phyloP scores from a whole-genome alignment of 208 protist genomes.

The Strigomonas galati region DNA sequence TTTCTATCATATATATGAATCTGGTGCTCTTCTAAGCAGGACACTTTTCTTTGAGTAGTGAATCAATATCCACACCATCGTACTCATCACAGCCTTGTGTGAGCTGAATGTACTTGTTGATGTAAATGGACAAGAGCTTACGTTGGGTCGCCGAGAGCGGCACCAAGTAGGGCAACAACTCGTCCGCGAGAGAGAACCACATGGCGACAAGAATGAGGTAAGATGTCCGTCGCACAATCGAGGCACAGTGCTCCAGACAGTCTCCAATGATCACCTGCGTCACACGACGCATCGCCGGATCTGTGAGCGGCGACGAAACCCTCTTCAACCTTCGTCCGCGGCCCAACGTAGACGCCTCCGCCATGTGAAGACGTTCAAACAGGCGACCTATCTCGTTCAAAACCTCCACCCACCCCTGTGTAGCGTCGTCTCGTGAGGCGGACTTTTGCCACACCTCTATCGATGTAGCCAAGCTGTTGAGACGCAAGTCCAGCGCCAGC shows the following conservation, averaged over 20 bases:
- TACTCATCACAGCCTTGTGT: too few relatives aligned
- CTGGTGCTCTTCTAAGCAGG: too few relatives aligned
- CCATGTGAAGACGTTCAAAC: conserved; percentile 20
- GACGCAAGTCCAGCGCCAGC: conserved; percentile 31
- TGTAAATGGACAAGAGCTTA: conserved; percentile 54
- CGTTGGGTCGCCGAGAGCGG: conserved; percentile 39
- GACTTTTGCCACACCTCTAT: conserved; percentile 49
- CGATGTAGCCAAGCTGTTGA: conserved; percentile 39
- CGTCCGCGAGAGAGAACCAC: conserved; percentile 36
- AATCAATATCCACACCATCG: too few relatives aligned
- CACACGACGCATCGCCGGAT: neutral
- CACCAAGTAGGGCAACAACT: conserved; percentile 37
- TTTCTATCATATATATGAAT: too few relatives aligned
- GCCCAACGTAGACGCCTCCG: conserved; percentile 16
- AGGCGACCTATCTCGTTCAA: conserved; percentile 41
- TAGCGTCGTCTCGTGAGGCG: conserved; percentile 23
- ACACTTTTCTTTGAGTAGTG: too few relatives aligned
- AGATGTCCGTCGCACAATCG: neutral
- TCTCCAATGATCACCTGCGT: neutral
- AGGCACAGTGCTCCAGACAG: neutral
- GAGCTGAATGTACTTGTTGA: conserved; percentile 21
- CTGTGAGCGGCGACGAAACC: conserved; percentile 15
- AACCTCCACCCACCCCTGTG: conserved; percentile 51
- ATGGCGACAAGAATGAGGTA: conserved; percentile 25
- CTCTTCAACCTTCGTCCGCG: conserved; percentile 12